Evolutionary conservation across 257 asterid species (phyloP), one percentile per base, ranked within the genome.

Genomic region (Solanum stenotomum): DNA sequence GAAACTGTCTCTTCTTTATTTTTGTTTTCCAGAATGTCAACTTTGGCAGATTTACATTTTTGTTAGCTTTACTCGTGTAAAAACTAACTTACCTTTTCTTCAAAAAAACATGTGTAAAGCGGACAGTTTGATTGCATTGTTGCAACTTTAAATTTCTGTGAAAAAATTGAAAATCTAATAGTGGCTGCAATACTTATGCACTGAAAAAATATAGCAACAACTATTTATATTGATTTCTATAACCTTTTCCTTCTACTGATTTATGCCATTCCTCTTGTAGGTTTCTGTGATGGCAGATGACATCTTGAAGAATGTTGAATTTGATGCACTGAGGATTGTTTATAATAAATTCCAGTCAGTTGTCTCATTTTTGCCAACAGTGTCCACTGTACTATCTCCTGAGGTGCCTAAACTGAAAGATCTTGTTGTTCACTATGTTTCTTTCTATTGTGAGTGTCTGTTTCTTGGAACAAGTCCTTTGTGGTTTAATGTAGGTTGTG

Each of bases 251-350:
- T 77, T 65, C 22, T 88, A 82, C 44, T 89, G 87, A 29, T 89
- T 38, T 84, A 68, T 40, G 38, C 52, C 65, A 74, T 86, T 38
- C 25, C 31, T 46, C 38, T 90, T 90, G 89, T 93, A 97, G 99
- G 98, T 97, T 90, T 93, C 99, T 86, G 98, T 96, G 93, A 83
- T 97, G 89, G 99, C 99, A 37, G 99, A 97, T 93, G 99, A 97
- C 89, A 94, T 97, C 92, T 91, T 96, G 88, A 96, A 97, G 94
- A 95, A 96, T 87, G 98, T 97, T 1, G 98, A 97, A 84, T 97
- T 82, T 89, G 99, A 97, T 74, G 99, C 98, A 20, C 52, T 97
- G 79, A 94, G 99, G 92, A 88, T 96, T 87, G 98, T 94, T 81
- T 97, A 76, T 92, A 97, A 97, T 93, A 97, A 97, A 92, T 97